Base-by-base conservation (phyloP, 164 flowering plant species). In the Stephania japonica region DNA sequence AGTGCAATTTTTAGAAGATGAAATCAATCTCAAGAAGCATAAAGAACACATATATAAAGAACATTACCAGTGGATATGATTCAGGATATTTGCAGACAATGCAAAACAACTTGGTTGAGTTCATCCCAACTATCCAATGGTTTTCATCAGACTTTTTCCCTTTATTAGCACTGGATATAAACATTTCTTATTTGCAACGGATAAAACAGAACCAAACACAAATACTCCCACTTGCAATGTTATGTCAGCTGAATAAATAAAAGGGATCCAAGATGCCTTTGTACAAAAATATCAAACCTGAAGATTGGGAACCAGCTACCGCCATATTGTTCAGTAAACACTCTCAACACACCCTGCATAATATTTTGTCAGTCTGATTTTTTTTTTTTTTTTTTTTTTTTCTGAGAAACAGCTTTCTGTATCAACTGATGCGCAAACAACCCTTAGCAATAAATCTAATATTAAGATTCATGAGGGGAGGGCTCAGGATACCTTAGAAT, bases 251-350 rank as follows among this genome's bases (percentile, higher is more conserved):
- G 12, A 64, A 64, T 5, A 24, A 64, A 9, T 24, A 64, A 26
- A 64, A 26, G 5, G 41, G 41, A 64, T 26, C 19, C 67, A 53
- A 70, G 13, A 53, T 21, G 24, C 27, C 56, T 19, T 21, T 21
- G 26, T 24, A 4, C 26, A 72, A 69, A 14, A 76, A 64, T 25
- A 25, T 18, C 50, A 12, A 12, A 96, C 99, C 98, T 96, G 88
- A 96, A 96, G 72, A 91, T 76, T 62, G 99, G 99, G 69, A 90
- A 79, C 99, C 99, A 96, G 72, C 88, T 88, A 75, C 98, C 97
- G 8, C 96, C 98, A 83, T 43, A 92, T 80, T 92, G 94, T 61
- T 82, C 82, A 5, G 88, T 84, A 74, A 84, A 93, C 42, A 96
- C 88, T 77, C 98, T 87, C 75, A 96, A 80, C 67, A 90, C 81